A percentile compares a stretch with the other conserved stretches of the same genome.
phyloP scores from a whole-genome alignment of 495 filamentous ascomycete genomes.

The Tuber microsphaerosporum region DNA sequence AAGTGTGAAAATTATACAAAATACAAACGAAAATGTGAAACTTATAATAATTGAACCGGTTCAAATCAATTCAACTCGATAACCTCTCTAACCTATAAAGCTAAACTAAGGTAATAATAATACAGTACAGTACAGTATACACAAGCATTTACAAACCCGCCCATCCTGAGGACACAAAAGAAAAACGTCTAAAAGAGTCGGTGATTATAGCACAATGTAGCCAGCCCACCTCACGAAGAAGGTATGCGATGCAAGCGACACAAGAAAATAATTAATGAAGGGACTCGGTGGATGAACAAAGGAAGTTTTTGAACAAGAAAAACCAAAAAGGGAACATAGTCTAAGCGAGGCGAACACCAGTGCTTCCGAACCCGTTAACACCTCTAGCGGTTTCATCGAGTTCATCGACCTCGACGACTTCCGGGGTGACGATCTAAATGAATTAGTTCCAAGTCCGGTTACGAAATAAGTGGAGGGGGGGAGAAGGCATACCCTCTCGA shows the following conservation, averaged over 20 bases:
- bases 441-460: conserved; percentile 16
- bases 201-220: background rate
- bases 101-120: background rate
- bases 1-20: background rate
- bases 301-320: background rate
- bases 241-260: background rate
- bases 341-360: conserved; percentile 48
- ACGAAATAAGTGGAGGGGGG: background rate
- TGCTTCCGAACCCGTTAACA: conserved; percentile 89
- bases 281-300: background rate
- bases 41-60: background rate
- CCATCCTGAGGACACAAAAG: background rate
- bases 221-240: background rate
- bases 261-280: background rate
- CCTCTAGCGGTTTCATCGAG: conserved; percentile 86
- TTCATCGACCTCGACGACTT: conserved; percentile 77
- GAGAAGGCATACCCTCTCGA: conserved; percentile 59
- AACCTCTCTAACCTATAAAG: background rate
- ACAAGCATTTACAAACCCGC: background rate
- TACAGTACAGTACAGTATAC: background rate
- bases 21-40: too few relatives aligned
- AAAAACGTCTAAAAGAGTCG: background rate
- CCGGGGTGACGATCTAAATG: conserved; percentile 72
- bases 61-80: background rate
- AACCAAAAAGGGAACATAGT: background rate